These are phyloP conservation scores for Phanerochaete carnosa DNA, from an alignment of 768 basidiomycete genomes.

Conservation along the genomic window DNA sequence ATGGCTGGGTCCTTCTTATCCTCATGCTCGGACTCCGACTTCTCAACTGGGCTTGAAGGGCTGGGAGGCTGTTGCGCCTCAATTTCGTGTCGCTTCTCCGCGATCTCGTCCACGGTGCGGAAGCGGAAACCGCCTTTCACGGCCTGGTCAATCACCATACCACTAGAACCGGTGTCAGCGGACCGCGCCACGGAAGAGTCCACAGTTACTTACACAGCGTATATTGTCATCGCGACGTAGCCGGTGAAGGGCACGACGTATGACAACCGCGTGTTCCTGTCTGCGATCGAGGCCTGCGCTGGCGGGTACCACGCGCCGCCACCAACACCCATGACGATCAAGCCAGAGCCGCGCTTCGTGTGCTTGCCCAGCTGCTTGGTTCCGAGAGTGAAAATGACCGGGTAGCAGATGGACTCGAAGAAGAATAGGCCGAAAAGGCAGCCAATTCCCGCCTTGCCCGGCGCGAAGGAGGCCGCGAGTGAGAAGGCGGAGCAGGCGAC, in stretches of 20 bases:
- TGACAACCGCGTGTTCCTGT: slow-evolving; percentile 47
- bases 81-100: slow-evolving; percentile 19
- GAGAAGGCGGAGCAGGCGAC: slow-evolving; percentile 49
- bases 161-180: slow-evolving; percentile 31
- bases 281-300: slow-evolving; percentile 55
- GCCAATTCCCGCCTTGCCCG: slow-evolving; percentile 52
- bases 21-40: not conserved
- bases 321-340: slow-evolving; percentile 67
- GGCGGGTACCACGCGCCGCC: slow-evolving; percentile 70
- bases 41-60: not conserved
- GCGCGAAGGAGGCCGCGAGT: slow-evolving; percentile 45
- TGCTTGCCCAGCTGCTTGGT: slow-evolving; percentile 62
- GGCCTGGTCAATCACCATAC: slow-evolving; percentile 51
- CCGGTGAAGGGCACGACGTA: slow-evolving; percentile 61
- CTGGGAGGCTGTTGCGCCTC: not conserved
- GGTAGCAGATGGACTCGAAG: slow-evolving; percentile 76
- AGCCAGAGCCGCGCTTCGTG: slow-evolving; percentile 58
- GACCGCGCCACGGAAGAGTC: not conserved
- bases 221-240: slow-evolving; percentile 54
- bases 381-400: slow-evolving; percentile 62
- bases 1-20: slow-evolving; percentile 3
- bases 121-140: slow-evolving; percentile 47
- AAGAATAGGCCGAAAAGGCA: slow-evolving; percentile 67
- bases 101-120: slow-evolving; percentile 43
- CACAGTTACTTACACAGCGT: slow-evolving; percentile 45